A percentile compares a stretch with the other conserved stretches of the same genome.
These are phyloP conservation scores for Albugo laibachii DNA, from an alignment of 352 stramenopile genomes.

Conservation along the genomic window DNA sequence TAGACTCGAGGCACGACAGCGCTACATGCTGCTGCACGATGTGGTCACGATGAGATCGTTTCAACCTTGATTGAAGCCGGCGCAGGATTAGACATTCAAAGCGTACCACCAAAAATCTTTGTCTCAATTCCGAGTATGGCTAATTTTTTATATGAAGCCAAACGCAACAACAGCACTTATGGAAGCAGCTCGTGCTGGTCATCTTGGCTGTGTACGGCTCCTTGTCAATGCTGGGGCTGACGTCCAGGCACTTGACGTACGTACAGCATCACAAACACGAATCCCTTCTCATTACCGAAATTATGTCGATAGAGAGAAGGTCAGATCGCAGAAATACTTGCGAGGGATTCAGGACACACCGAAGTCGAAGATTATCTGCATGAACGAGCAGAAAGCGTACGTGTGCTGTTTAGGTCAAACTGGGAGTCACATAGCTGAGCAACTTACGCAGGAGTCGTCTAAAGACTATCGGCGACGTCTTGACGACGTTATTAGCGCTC, in stretches of 20 bases:
- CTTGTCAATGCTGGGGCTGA: conserved; percentile 45
- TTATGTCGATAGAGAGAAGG: conserved; percentile 29
- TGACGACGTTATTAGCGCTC: conserved; percentile 45
- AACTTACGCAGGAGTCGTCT: conserved; percentile 37
- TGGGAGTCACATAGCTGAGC: not conserved
- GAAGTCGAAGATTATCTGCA: conserved; percentile 64
- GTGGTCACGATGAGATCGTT: conserved; percentile 54
- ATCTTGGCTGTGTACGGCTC: conserved; percentile 50
- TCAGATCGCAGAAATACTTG: conserved; percentile 48
- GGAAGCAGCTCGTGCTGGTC: conserved; percentile 64
- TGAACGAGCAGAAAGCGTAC: conserved; percentile 63
- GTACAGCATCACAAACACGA: conserved; percentile 1
- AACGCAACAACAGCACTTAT: conserved; percentile 77
- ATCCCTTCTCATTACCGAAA: not conserved
- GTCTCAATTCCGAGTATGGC: not conserved
- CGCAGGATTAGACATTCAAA: conserved; percentile 51
- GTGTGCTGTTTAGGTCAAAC: conserved; percentile 8
- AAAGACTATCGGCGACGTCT: conserved; percentile 71
- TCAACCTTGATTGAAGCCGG: conserved; percentile 44
- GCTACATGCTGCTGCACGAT: conserved; percentile 56
- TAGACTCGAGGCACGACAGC: conserved; percentile 70
- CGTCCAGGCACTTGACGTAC: conserved; percentile 56
- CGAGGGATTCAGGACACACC: conserved; percentile 25
- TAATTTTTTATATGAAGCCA: conserved; percentile 14
- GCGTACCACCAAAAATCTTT: conserved; percentile 16